Base-by-base conservation (phyloP, 805 yeast genomes). In the Zygosaccharomyces kombuchaensis region DNA sequence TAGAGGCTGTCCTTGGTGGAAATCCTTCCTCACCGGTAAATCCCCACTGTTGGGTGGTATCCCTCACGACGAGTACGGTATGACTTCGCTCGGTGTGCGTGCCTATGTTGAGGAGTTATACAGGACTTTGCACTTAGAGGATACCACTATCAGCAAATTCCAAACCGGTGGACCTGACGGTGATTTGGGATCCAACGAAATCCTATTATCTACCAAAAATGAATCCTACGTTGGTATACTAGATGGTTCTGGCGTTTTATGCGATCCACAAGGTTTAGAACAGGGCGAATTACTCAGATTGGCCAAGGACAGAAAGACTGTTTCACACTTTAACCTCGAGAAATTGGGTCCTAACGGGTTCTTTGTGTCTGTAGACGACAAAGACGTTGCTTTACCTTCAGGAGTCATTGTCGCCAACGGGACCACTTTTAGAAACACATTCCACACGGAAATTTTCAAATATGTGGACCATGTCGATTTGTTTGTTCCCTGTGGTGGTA, bases 141-240 rank as follows among this genome's bases (percentile, higher is more conserved):
- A 82, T 53, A 69, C 76, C 21, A 67, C 70, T 32, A 76, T 91
- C 49, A 76, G 75, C 58, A 91, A 93, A 70, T 74, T 93, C 60
- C 99, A 91, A 73, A 93, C 97, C 45, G 99, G 98, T 70, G 99
- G 99, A 37, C 98, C 98, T 53, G 97, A 93, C 68, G 99, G 99
- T 62, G 99, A 91, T 69, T 75, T 91, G 56, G 99, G 99, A 25
- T 86, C 96, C 21, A 93, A 91, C 66, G 99, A 91, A 71, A 93
- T 91, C 59, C 74, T 87, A 55, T 76, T 91, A 49, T 88, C 97
- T 1, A 74, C 83, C 43, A 62, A 65, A 19, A 78, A 81, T 48
- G 99, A 91, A 71, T 75, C 71, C 39, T 93, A 93, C 63, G 84
- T 89, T 54, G 96, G 87, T 44, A 68, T 91, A 40, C 93, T 91